Percentiles rank a stretch among this genome's conserved stretches.
These are phyloP conservation scores for Exophiala calicioides DNA, from an alignment of 2,329 filamentous ascomycete genomes.

Conservation along the genomic window DNA sequence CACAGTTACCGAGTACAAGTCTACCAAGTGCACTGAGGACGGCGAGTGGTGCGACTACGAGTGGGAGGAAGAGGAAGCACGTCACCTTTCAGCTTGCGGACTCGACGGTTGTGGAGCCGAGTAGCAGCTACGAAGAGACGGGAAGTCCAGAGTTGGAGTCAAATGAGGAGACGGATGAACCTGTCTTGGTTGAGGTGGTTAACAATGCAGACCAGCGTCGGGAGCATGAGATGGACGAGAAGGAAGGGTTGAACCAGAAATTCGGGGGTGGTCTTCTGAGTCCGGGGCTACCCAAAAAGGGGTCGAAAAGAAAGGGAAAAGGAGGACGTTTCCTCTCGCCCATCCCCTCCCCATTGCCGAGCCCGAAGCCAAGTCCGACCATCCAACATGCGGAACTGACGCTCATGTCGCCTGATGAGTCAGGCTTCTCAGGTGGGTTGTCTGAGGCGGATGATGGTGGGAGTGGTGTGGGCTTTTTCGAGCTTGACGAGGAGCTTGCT, in stretches of 20 bases:
- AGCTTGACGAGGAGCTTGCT: conserved; percentile 31
- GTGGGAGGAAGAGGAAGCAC: conserved; percentile 28
- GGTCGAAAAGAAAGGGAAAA: conserved; percentile 10
- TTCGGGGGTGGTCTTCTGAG: background rate
- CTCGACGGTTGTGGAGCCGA: conserved; percentile 30
- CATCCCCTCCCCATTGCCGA: conserved; percentile 21
- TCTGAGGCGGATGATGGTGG: conserved; percentile 18
- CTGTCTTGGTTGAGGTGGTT: background rate
- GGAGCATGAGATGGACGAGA: background rate
- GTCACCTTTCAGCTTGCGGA: conserved; percentile 32
- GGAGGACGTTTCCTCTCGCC: conserved; percentile 15
- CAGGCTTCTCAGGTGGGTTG: conserved; percentile 19
- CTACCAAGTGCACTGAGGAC: conserved; percentile 30
- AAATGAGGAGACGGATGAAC: too few relatives aligned
- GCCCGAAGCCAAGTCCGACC: conserved; percentile 19
- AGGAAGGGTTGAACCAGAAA: background rate
- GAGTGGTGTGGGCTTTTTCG: conserved; percentile 30
- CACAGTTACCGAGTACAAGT: conserved; percentile 20
- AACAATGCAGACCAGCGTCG: background rate
- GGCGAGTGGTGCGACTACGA: conserved; percentile 20
- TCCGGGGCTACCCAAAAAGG: conserved; percentile 2
- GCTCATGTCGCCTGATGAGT: conserved; percentile 14
- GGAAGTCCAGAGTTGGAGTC: conserved; percentile 21
- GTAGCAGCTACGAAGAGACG: conserved; percentile 31
- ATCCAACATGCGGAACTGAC: conserved; percentile 7